Conservation (phyloP, 257 asterid species). For the Craterostigma plantagineum region DNA sequence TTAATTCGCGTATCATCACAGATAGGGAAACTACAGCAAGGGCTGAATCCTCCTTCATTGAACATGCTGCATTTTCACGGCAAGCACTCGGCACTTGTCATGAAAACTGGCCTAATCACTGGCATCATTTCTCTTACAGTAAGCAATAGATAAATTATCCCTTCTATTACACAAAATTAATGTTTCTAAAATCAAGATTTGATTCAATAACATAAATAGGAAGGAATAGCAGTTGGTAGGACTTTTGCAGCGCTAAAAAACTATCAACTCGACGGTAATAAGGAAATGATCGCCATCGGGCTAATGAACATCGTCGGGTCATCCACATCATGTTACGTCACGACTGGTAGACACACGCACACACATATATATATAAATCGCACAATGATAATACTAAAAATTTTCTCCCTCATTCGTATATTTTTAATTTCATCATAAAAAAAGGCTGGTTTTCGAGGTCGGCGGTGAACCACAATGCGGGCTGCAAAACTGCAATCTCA, state of each 20-base stretch:
- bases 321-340: slow-evolving; percentile 80
- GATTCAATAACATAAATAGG: slow-evolving; percentile 16
- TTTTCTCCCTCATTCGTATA: too few relatives aligned
- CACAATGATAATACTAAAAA: too few relatives aligned
- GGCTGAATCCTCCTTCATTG: slow-evolving; percentile 68
- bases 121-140: slow-evolving; percentile 82
- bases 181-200: not conserved
- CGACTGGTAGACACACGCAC: slow-evolving; percentile 27
- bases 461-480: slow-evolving; percentile 87
- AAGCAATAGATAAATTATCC: slow-evolving; percentile 8
- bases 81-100: slow-evolving; percentile 35
- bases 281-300: slow-evolving; percentile 98
- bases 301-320: slow-evolving; percentile 95
- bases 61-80: slow-evolving; percentile 56
- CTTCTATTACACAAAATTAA: too few relatives aligned
- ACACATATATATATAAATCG: too few relatives aligned
- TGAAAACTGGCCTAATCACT: slow-evolving; percentile 65
- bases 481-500: slow-evolving; percentile 68
- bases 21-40: slow-evolving; percentile 78
- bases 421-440: slow-evolving; percentile 2
- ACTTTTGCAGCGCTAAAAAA: slow-evolving; percentile 73
- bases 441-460: slow-evolving; percentile 90
- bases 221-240: slow-evolving; percentile 94
- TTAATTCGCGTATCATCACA: slow-evolving; percentile 12
- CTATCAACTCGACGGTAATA: slow-evolving; percentile 93